Conservation (phyloP, 2,329 filamentous ascomycete genomes). For the Sarocladiaceae sp. region DNA sequence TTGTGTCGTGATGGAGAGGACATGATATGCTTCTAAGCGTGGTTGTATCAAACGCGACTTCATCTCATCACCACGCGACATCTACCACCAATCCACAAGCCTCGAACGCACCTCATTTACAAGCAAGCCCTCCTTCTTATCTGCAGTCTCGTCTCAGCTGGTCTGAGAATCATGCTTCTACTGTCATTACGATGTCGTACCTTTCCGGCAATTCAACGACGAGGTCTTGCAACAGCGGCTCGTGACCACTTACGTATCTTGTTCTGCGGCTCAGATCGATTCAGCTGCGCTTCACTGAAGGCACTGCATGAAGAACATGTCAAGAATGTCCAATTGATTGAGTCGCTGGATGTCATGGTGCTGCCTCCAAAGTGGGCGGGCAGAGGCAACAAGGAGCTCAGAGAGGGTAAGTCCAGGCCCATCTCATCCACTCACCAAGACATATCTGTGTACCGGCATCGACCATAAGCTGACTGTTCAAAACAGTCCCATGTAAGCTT, state of each 20-base stretch:
- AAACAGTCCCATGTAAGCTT: constrained; percentile 66
- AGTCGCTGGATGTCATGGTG: constrained; percentile 81
- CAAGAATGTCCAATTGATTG: constrained; percentile 50
- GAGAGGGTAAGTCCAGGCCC: constrained; percentile 49
- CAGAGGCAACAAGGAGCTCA: constrained; percentile 64
- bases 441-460: background rate
- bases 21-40: constrained; percentile 31
- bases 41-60: constrained; percentile 30
- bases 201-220: background rate
- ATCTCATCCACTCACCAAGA: background rate
- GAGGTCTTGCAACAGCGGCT: constrained; percentile 13
- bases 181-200: background rate
- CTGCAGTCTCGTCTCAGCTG: background rate
- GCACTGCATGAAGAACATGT: constrained; percentile 61
- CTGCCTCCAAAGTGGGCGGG: constrained; percentile 75
- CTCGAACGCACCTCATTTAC: background rate
- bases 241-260: constrained; percentile 71
- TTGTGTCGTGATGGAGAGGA: too few relatives aligned
- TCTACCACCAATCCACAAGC: too few relatives aligned
- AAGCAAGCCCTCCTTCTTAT: constrained; percentile 8
- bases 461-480: constrained; percentile 4
- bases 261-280: constrained; percentile 91
- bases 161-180: background rate
- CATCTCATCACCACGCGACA: background rate
- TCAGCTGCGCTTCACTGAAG: constrained; percentile 74